Evolutionary conservation across 2,329 filamentous ascomycete species (phyloP).

Genomic region (Samsoniella hepiali): DNA sequence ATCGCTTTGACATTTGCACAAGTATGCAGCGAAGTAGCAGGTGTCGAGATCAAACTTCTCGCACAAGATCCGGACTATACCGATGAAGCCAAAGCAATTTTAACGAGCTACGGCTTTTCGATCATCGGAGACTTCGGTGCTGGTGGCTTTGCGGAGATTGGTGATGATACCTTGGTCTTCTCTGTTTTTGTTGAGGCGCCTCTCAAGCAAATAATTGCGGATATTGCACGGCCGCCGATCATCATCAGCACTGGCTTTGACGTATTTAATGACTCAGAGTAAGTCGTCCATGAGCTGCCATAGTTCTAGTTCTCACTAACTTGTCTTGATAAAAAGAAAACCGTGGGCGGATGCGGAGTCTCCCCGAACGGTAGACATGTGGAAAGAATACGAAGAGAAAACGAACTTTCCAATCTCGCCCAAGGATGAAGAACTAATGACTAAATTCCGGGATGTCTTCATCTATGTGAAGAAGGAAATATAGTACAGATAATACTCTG

Average conservation of each 20-base stretch:
- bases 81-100: neutral
- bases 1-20: neutral
- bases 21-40: neutral
- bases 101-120: conserved; percentile 13
- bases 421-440: neutral
- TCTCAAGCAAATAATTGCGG: conserved; percentile 24
- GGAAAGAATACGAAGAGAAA: conserved; percentile 10
- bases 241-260: conserved; percentile 9
- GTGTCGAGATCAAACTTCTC: neutral
- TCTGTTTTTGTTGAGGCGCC: conserved; percentile 16
- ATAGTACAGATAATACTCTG: neutral
- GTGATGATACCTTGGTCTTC: conserved; percentile 22
- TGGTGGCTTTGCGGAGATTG: conserved; percentile 21
- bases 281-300: neutral
- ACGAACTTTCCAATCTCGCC: neutral
- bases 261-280: conserved; percentile 6
- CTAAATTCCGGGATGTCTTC: neutral
- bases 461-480: neutral
- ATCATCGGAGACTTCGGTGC: conserved; percentile 18
- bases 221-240: conserved; percentile 22
- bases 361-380: conserved; percentile 21
- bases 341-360: conserved; percentile 14
- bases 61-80: conserved; percentile 21
- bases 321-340: neutral
- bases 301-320: no score